Evolutionary conservation across 1,284 basidiomycete species (phyloP), one percentile per base, ranked within the genome.

Genomic region (Pyrrhoderma lamaoense): DNA sequence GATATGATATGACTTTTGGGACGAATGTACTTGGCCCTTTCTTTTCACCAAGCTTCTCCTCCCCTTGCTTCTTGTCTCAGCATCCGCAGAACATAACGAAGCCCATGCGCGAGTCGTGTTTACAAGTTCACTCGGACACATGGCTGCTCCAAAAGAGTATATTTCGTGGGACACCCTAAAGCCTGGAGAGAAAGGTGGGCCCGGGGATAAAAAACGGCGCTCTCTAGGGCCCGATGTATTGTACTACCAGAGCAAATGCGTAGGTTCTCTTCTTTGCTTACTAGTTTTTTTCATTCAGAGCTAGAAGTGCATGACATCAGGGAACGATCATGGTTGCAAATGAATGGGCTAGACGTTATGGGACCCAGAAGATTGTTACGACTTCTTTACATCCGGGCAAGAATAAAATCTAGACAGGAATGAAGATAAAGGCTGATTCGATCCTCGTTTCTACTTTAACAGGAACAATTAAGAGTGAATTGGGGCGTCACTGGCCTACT

Each of bases 11-110:
- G 51, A 40, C 39, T 22, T 56, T 56, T 34, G 51, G 51, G 19
- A 52, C 54, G 19, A 52, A 52, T 25, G 45, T 45, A n/a, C 38
- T 51, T 42, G 62, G 62, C 2, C 66, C 64, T 70, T 68, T 47
- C 65, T 64, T 21, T 61, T 75, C 42, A 70, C 74, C n/a, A 58
- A 59, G 8, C 60, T 65, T 8, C 66, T 76, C 18, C 56, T 75
- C 1, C 73, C 74, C 0, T 53, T 64, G 0, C 65, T 76, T 0
- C 57, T 63, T 7, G 27, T 5, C n/a, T 55, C 56, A 0, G 61
- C 64, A 4, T 57, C 65, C 2, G 47, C 58, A 34, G 43, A 46
- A 3, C 49, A 57, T 19, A 8, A 5, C 8, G n/a, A 16, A 18
- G 52, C 64, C 8, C 66, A 67, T 3, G 60, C 65, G 3, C 66